A percentile compares a stretch with the other conserved stretches of the same genome.
Conservation (phyloP, 352 stramenopile species). For the Pythium guiyangense region DNA sequence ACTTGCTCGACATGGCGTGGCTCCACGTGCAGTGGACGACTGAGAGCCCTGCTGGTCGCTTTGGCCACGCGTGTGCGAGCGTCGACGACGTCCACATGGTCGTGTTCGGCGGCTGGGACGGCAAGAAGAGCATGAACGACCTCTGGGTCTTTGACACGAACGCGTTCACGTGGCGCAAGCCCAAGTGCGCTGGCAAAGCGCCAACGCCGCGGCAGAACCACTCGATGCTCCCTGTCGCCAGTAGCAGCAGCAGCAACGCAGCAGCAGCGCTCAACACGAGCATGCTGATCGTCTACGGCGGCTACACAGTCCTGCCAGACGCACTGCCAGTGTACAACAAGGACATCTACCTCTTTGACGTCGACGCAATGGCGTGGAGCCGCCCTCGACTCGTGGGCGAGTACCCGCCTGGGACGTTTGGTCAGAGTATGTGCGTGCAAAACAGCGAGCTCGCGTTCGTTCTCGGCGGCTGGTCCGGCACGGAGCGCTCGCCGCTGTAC, state of each 20-base stretch:
- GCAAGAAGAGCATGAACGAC: conserved; percentile 68
- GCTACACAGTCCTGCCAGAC: conserved; percentile 51
- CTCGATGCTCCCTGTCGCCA: conserved; percentile 38
- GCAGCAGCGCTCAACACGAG: background rate
- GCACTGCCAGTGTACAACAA: conserved; percentile 68
- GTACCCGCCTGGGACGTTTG: conserved; percentile 60
- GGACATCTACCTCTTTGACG: conserved; percentile 68
- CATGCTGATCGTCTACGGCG: conserved; percentile 72
- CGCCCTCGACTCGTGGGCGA: conserved; percentile 64
- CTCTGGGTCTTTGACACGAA: conserved; percentile 69
- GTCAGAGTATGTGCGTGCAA: conserved; percentile 42
- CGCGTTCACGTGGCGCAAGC: conserved; percentile 71
- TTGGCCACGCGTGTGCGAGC: conserved; percentile 53
- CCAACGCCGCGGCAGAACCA: conserved; percentile 73
- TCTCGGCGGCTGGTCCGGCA: conserved; percentile 73
- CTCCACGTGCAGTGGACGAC: conserved; percentile 84
- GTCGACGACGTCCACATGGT: conserved; percentile 77
- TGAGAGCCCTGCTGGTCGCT: conserved; percentile 67
- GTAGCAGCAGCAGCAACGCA: background rate
- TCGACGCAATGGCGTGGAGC: conserved; percentile 49
- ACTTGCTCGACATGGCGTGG: conserved; percentile 81
- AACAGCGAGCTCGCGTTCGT: conserved; percentile 50
- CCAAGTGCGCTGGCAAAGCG: conserved; percentile 53
- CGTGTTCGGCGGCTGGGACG: conserved; percentile 88
- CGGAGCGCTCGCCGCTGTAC: conserved; percentile 65